phyloP scores from a whole-genome alignment of 805 yeast genomes.

The Nakazawaea wyomingensis region DNA sequence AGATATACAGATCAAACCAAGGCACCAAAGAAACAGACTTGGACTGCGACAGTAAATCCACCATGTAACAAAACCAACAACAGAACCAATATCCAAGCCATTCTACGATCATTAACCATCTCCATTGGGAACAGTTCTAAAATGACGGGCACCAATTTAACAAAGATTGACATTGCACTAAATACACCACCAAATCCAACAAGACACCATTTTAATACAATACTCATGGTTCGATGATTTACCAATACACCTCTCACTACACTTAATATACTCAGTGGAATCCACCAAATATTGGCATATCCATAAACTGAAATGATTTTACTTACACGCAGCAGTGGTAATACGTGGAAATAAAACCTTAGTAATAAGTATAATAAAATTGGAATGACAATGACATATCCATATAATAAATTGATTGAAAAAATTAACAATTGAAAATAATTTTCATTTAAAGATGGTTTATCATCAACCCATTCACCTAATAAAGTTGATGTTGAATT shows the following conservation, averaged over 20 bases:
- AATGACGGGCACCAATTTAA: slow-evolving; percentile 39
- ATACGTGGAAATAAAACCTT: slow-evolving; percentile 49
- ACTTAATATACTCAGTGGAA: slow-evolving; percentile 67
- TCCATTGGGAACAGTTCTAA: slow-evolving; percentile 9
- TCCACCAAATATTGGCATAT: slow-evolving; percentile 78
- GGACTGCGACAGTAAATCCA: slow-evolving; percentile 58
- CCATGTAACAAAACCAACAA: slow-evolving; percentile 45
- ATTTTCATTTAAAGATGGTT: slow-evolving; percentile 32
- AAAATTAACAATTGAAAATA: slow-evolving; percentile 62
- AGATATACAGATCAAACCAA: slow-evolving; percentile 12
- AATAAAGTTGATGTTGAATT: slow-evolving; percentile 64
- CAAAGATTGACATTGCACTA: slow-evolving; percentile 51
- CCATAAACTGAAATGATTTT: slow-evolving; percentile 75
- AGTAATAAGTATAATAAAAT: slow-evolving; percentile 44
- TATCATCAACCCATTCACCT: slow-evolving; percentile 45
- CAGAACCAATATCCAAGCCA: slow-evolving; percentile 23
- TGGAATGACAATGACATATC: slow-evolving; percentile 71
- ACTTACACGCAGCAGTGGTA: slow-evolving; percentile 43
- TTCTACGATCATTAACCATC: slow-evolving; percentile 12
- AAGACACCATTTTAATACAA: slow-evolving; percentile 56
- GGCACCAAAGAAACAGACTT: slow-evolving; percentile 55
- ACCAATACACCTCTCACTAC: slow-evolving; percentile 52
- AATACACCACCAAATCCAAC: slow-evolving; percentile 55
- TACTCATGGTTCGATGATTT: slow-evolving; percentile 37
- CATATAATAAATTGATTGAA: slow-evolving; percentile 67